These are phyloP conservation scores for Helicocarpus griseus DNA, from an alignment of 2,329 filamentous ascomycete species.

Conservation along the genomic window DNA sequence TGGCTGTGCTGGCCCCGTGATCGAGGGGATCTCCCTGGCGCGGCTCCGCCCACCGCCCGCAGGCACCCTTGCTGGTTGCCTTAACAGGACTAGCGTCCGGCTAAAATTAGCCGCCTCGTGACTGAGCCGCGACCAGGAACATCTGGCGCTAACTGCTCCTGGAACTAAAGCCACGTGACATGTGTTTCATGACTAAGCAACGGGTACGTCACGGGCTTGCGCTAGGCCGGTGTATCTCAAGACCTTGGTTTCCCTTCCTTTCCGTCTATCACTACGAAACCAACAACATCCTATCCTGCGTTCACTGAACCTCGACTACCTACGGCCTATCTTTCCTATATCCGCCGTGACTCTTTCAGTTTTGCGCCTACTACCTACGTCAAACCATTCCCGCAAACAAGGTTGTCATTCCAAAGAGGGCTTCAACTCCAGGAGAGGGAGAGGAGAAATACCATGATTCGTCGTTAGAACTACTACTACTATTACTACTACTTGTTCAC, in stretches of 20 bases:
- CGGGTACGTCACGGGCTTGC: not conserved
- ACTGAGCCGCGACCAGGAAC: not conserved
- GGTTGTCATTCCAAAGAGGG: too few species aligned
- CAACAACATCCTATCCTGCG: not conserved
- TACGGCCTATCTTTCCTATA: too few species aligned
- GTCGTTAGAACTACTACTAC: not conserved
- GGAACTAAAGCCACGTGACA: too few species aligned
- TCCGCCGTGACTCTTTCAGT: too few species aligned
- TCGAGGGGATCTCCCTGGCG: not conserved
- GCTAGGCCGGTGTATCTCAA: too few species aligned
- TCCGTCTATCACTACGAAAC: too few species aligned
- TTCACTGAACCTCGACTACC: too few species aligned
- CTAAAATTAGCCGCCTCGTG: not conserved
- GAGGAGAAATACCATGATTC: constrained; percentile 3
- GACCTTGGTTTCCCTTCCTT: too few species aligned
- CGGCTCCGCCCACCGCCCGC: not conserved
- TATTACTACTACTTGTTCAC: not conserved
- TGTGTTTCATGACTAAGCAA: not conserved
- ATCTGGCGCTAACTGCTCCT: not conserved
- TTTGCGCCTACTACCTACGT: not conserved
- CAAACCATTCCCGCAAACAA: too few species aligned
- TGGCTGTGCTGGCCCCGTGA: not conserved
- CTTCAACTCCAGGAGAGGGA: too few species aligned
- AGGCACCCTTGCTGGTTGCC: not conserved
- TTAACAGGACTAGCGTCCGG: constrained; percentile 5